phyloP scores from a whole-genome alignment of 106 monocot genomes.

The Phalaenopsis equestris region DNA sequence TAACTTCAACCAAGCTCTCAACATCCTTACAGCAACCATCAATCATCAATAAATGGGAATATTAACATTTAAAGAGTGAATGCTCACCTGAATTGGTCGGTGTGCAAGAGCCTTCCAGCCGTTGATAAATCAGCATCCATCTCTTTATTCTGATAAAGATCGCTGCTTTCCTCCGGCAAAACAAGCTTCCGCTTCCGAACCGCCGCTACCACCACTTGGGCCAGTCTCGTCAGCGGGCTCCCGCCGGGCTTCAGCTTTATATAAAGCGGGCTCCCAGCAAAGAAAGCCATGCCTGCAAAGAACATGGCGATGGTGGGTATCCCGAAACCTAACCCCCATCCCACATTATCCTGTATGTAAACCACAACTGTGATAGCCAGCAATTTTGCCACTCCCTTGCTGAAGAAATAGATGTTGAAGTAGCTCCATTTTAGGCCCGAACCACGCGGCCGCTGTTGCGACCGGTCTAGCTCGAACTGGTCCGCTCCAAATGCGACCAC shows the following conservation, averaged over 20 bases:
- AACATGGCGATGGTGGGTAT: conserved; percentile 31
- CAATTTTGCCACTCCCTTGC: conserved; percentile 15
- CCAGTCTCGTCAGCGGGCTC: conserved; percentile 32
- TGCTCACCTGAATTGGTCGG: conserved; percentile 18
- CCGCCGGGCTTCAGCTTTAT: conserved; percentile 13
- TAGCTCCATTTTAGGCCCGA: conserved; percentile 19
- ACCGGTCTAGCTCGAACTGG: conserved; percentile 33
- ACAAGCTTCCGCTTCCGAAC: conserved; percentile 25
- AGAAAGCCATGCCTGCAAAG: conserved; percentile 13
- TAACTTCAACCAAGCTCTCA: too few relatives aligned
- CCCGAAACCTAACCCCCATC: conserved; percentile 41
- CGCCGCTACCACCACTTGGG: conserved; percentile 27
- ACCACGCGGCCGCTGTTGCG: not conserved
- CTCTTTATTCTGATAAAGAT: conserved; percentile 49
- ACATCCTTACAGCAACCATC: too few relatives aligned
- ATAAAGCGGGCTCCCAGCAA: too few relatives aligned
- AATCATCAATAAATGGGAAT: not conserved
- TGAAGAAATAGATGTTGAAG: conserved; percentile 47
- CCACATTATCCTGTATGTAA: conserved; percentile 38
- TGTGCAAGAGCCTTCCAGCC: conserved; percentile 40
- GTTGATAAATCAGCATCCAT: conserved; percentile 50
- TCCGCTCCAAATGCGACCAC: conserved; percentile 63
- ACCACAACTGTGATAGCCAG: conserved; percentile 34
- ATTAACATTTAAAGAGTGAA: not conserved
- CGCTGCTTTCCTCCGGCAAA: conserved; percentile 14